phyloP scores from a whole-genome alignment of 1,139 yeast species.

The Debaryomyces robertsiae region DNA sequence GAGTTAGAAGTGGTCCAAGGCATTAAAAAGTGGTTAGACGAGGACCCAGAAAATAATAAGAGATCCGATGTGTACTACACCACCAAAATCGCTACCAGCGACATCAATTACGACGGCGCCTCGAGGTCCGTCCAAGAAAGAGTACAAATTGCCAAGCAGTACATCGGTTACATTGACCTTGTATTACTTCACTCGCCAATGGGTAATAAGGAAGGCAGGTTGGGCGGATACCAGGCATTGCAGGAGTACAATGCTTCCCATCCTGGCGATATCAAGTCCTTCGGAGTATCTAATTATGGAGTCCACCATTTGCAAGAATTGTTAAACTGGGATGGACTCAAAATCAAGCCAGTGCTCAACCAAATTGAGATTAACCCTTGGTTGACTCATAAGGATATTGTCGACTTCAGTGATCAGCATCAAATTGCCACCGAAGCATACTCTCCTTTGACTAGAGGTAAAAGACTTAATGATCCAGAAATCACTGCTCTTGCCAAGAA shows the following conservation, averaged over 20 bases:
- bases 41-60: conserved; percentile 15
- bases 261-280: no score
- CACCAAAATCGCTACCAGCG: conserved; percentile 21
- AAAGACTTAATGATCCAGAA: conserved; percentile 22
- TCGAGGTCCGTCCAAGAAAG: conserved; percentile 22
- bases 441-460: conserved; percentile 30
- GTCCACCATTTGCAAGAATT: conserved; percentile 22
- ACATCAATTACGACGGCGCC: conserved; percentile 4
- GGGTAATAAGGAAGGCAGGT: conserved; percentile 13
- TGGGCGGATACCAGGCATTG: conserved; percentile 29
- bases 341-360: conserved; percentile 25
- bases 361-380: conserved; percentile 34
- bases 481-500: conserved; percentile 24
- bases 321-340: conserved; percentile 17
- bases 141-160: conserved; percentile 32
- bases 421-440: conserved; percentile 29
- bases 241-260: conserved; percentile 33
- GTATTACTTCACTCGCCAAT: conserved; percentile 37
- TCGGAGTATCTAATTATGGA: conserved; percentile 34
- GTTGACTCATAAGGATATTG: conserved; percentile 25
- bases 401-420: conserved; percentile 21
- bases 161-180: conserved; percentile 51
- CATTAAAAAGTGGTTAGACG: no score
- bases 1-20: conserved; percentile 27
- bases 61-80: conserved; percentile 28